Evolutionary conservation across 352 stramenopile genomes (phyloP), one percentile per base, ranked within the genome.

Genomic region (Halophytophthora batemanensis): DNA sequence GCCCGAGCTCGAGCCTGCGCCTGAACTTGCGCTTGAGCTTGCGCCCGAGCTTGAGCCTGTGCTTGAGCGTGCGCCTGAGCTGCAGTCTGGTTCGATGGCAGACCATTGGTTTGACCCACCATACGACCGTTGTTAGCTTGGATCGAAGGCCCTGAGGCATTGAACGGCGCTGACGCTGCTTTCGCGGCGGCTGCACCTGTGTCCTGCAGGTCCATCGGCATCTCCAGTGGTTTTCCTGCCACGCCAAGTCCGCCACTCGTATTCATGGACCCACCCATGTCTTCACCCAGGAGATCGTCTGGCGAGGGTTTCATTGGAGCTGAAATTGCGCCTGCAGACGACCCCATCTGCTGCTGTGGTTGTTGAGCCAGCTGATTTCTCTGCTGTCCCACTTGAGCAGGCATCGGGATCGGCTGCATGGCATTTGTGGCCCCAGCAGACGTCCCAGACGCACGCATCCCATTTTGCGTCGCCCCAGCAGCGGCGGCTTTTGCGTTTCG

Each of bases 131-230:
- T 34, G 2, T n/a, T 44, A 1, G 29, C 19, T 55, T 54, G 52
- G 0, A 55, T 39, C 15, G 50, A 23, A 1, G 36, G 42, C 55
- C 54, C 59, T 33, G 69, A 46, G 18, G 52, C 57, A 44, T 61
- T 56, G 23, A 66, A 50, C 3, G 51, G 62, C 6, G 53, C 63
- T 31, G 52, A 48, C 6, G 74, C 49, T 18, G 41, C n/a, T n/a
- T n/a, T 60, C 12, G 51, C 42, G 31, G 70, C 47, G 0, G 56
- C 54, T 43, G 49, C 51, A 44, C 43, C 51, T 22, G 58, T 66
- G 18, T 75, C 70, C 58, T 86, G 70, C 12, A 86, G 61, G 33
- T 86, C 71, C 57, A 76, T 71, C 34, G 74, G 74, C 69, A 86
- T 83, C 50, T 81, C 74, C 37, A 86, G 40, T 4, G 75, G 72